phyloP scores from a whole-genome alignment of 164 flowering plant species.

The Taxillus chinensis region DNA sequence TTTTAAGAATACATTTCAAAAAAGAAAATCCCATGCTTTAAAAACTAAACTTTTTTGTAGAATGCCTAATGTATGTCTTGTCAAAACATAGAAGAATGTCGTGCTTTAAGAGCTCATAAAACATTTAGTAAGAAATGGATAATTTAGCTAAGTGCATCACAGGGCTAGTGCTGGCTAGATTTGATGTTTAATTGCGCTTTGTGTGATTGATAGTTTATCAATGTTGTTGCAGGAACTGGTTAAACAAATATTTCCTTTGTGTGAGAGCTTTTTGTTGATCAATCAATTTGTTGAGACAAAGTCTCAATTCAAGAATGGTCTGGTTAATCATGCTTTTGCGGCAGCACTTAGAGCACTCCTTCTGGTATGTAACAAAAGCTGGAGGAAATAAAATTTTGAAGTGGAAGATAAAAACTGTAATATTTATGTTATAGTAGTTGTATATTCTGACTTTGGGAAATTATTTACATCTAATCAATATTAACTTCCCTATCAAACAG shows the following conservation, averaged over 20 bases:
- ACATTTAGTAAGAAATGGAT: not conserved
- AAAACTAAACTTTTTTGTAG: not conserved
- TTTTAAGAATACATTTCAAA: no score
- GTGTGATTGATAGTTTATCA: not conserved
- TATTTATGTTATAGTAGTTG: no score
- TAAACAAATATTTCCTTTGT: constrained; percentile 74
- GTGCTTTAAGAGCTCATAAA: not conserved
- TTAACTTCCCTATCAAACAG: no score
- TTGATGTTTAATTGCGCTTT: not conserved
- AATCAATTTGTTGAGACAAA: constrained; percentile 88
- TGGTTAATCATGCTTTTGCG: constrained; percentile 98
- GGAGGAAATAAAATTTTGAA: no score
- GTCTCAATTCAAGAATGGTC: constrained; percentile 86
- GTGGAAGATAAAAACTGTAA: no score
- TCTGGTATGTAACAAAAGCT: constrained; percentile 31
- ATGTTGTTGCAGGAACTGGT: constrained; percentile 63
- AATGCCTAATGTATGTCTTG: not conserved
- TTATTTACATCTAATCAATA: no score
- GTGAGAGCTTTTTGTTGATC: constrained; percentile 72
- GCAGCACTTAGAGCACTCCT: constrained; percentile 87
- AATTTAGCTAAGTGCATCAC: not conserved
- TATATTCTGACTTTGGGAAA: no score
- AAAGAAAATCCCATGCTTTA: no score
- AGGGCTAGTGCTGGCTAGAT: not conserved
- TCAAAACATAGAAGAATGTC: not conserved